A percentile compares a stretch with the other conserved stretches of the same genome.
These are phyloP conservation scores for Carex sylvatica DNA, from an alignment of 202 grass and related monocot species.

Conservation along the genomic window DNA sequence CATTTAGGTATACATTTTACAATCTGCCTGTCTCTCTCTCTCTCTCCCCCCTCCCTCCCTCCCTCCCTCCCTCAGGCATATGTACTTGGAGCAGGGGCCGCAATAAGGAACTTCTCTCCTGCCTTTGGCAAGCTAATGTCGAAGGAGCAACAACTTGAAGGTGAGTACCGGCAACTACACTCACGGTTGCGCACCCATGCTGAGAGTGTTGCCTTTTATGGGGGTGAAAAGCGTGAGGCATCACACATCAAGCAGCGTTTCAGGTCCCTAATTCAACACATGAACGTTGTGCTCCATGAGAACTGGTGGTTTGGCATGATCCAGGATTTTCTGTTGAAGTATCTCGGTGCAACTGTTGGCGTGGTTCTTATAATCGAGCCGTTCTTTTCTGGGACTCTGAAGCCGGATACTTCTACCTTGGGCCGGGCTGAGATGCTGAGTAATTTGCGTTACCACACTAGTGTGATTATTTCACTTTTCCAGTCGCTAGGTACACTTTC, in stretches of 20 bases:
- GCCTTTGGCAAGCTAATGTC: conserved; percentile 95
- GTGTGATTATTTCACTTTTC: conserved; percentile 94
- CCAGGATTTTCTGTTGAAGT: conserved; percentile 98
- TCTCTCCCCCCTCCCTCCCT: background rate
- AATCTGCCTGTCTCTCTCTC: background rate
- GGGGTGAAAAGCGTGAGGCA: conserved; percentile 85
- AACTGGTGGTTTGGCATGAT: conserved; percentile 99
- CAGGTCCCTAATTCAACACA: conserved; percentile 66
- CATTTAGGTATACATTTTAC: background rate
- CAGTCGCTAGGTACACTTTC: conserved; percentile 93
- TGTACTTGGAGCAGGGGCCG: conserved; percentile 80
- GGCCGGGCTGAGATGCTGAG: conserved; percentile 98
- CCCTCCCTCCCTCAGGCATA: conserved; percentile 63
- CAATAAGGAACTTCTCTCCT: conserved; percentile 91
- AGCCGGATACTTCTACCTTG: conserved; percentile 87
- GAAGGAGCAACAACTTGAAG: conserved; percentile 89
- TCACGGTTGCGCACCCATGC: conserved; percentile 94
- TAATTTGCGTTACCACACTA: conserved; percentile 97
- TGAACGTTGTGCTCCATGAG: conserved; percentile 84
- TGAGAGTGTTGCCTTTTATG: conserved; percentile 99
- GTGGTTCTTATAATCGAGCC: conserved; percentile 98
- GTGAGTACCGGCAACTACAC: conserved; percentile 93
- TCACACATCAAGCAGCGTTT: conserved; percentile 83
- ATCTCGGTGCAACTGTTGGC: conserved; percentile 92
- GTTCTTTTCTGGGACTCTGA: conserved; percentile 94